These are phyloP conservation scores for Periglandula ipomoeae DNA, from an alignment of 2,329 filamentous ascomycete genomes.

Conservation along the genomic window DNA sequence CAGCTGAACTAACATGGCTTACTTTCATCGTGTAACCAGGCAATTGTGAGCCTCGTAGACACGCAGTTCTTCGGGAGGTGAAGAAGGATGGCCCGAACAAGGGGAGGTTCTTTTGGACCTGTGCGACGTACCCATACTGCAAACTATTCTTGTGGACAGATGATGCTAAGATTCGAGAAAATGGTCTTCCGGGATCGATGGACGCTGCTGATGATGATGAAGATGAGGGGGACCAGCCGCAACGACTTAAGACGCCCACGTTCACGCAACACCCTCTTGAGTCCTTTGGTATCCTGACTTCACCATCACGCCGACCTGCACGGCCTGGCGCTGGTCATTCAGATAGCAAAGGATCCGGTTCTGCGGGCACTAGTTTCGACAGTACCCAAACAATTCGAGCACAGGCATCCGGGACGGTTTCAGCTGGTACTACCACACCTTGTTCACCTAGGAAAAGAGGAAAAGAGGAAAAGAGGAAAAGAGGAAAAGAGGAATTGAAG, in stretches of 20 bases:
- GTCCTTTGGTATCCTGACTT: slow-evolving; percentile 20
- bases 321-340: neutral
- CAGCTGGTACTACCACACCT: slow-evolving; percentile 4
- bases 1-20: slow-evolving; percentile 3
- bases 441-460: slow-evolving; percentile 21
- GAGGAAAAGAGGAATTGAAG: slow-evolving; percentile 19
- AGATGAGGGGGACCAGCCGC: slow-evolving; percentile 1
- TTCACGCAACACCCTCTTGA: slow-evolving; percentile 21
- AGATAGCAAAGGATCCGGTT: neutral
- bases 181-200: slow-evolving; percentile 9
- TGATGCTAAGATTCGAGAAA: slow-evolving; percentile 23
- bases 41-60: slow-evolving; percentile 32
- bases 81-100: slow-evolving; percentile 29
- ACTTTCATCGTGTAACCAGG: slow-evolving; percentile 17
- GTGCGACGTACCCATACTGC: slow-evolving; percentile 27
- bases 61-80: slow-evolving; percentile 26
- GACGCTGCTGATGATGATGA: neutral
- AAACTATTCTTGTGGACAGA: slow-evolving; percentile 38
- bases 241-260: slow-evolving; percentile 17
- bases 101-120: slow-evolving; percentile 34
- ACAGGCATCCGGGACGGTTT: neutral
- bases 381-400: slow-evolving; percentile 1
- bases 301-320: slow-evolving; percentile 11
- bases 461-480: too few species aligned
- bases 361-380: neutral